Conservation (phyloP, 306 rosid species). For the Ochetophila trinervis region DNA sequence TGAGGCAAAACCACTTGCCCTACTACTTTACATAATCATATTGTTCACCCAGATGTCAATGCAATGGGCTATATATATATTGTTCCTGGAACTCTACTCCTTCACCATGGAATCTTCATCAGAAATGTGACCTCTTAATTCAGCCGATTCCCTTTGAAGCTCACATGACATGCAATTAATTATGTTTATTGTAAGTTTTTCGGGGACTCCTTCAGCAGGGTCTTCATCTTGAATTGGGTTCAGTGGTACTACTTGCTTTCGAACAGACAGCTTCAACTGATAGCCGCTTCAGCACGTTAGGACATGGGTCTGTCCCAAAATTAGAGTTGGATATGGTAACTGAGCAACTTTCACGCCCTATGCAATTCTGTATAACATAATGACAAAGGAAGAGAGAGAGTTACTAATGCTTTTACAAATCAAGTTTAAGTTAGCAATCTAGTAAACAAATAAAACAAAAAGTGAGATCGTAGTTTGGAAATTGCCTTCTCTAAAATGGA, state of each 20-base stretch:
- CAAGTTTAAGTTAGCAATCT: no score
- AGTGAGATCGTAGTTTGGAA: not conserved
- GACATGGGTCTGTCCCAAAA: constrained; percentile 45
- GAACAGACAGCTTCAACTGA: constrained; percentile 40
- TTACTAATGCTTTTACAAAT: not conserved
- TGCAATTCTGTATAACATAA: constrained; percentile 31
- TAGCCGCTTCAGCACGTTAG: constrained; percentile 31
- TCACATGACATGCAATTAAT: not conserved
- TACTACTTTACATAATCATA: constrained; percentile 4
- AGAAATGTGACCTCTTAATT: not conserved
- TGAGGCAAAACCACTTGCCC: not conserved
- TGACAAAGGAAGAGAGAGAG: not conserved
- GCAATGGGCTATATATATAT: no score
- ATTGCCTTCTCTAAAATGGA: constrained; percentile 33
- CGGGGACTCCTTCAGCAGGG: constrained; percentile 10
- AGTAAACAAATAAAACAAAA: no score
- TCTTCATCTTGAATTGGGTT: constrained; percentile 26
- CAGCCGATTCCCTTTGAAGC: not conserved
- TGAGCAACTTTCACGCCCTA: constrained; percentile 34
- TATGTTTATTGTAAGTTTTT: not conserved
- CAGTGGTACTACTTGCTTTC: constrained; percentile 17
- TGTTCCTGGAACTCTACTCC: no score
- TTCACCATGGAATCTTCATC: no score
- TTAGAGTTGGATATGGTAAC: constrained; percentile 23
- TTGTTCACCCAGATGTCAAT: no score